Conservation (phyloP, 2,329 filamentous ascomycete species). For the Penicillium sp. region DNA sequence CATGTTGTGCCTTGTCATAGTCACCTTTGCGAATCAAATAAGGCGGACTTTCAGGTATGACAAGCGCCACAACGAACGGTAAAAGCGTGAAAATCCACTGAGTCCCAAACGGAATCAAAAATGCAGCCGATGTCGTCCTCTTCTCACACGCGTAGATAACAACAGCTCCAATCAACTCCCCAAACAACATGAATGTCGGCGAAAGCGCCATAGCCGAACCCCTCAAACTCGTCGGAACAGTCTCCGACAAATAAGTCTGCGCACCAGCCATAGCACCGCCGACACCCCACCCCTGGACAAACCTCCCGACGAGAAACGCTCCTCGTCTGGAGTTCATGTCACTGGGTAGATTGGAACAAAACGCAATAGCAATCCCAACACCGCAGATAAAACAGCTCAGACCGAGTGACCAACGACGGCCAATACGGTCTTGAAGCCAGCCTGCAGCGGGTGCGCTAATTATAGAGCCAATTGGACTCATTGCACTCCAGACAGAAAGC, state of each 20-base stretch:
- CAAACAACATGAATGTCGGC: slow-evolving; percentile 50
- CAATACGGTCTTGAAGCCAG: slow-evolving; percentile 42
- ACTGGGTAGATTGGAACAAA: slow-evolving; percentile 31
- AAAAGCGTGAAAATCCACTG: slow-evolving; percentile 36
- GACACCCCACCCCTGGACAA: slow-evolving; percentile 48
- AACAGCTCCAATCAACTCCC: slow-evolving; percentile 48
- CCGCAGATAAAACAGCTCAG: slow-evolving; percentile 40
- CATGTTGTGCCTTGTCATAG: slow-evolving; percentile 38
- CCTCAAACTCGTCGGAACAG: slow-evolving; percentile 47
- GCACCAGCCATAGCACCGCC: slow-evolving; percentile 46
- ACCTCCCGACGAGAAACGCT: slow-evolving; percentile 48
- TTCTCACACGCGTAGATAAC: slow-evolving; percentile 41
- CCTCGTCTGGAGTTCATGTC: slow-evolving; percentile 32
- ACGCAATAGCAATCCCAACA: slow-evolving; percentile 37
- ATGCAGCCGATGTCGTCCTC: slow-evolving; percentile 20
- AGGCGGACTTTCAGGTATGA: slow-evolving; percentile 54
- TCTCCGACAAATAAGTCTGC: slow-evolving; percentile 53
- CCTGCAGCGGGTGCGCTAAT: slow-evolving; percentile 41
- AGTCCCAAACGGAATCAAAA: slow-evolving; percentile 32
- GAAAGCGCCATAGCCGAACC: slow-evolving; percentile 51
- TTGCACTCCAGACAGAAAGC: slow-evolving; percentile 48
- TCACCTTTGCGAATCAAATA: slow-evolving; percentile 48
- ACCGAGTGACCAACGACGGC: slow-evolving; percentile 39
- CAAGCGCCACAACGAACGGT: slow-evolving; percentile 43
- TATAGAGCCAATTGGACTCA: slow-evolving; percentile 40